Evolutionary conservation across 768 basidiomycete genomes (phyloP).

Genomic region (Ephemerocybe angulata): DNA sequence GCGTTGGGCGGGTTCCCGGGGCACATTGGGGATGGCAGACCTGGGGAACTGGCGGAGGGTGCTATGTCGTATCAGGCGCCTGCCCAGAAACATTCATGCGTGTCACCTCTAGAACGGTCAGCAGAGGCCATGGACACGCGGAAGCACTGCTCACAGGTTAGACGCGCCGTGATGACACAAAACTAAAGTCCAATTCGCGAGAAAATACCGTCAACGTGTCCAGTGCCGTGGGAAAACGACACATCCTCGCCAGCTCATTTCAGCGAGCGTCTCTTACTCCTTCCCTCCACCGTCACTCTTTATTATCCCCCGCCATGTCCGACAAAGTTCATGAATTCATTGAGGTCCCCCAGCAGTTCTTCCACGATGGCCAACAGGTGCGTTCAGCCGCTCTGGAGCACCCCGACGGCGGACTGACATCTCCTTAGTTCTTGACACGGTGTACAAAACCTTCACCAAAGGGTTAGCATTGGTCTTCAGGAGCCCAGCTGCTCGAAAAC

Average conservation of each 20-base stretch:
- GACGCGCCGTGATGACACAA: background rate
- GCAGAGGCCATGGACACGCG: conserved; percentile 7
- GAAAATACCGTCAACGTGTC: conserved; percentile 25
- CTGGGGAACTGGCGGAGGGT: conserved; percentile 19
- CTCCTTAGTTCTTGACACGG: conserved; percentile 83
- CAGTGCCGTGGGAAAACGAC: conserved; percentile 30
- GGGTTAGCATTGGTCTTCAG: no score
- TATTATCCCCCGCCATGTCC: conserved; percentile 58
- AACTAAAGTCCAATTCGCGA: background rate
- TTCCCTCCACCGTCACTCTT: conserved; percentile 16
- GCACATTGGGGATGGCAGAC: conserved; percentile 12
- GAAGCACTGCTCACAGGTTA: conserved; percentile 11
- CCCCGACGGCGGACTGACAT: conserved; percentile 7
- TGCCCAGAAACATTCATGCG: conserved; percentile 66
- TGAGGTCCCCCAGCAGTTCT: conserved; percentile 87
- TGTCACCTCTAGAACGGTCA: conserved; percentile 19
- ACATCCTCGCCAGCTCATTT: conserved; percentile 31
- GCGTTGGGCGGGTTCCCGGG: conserved; percentile 9
- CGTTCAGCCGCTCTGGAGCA: conserved; percentile 18
- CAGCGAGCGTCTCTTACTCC: background rate
- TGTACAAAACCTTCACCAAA: conserved; percentile 97
- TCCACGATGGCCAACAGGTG: conserved; percentile 92
- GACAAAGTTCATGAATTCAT: conserved; percentile 88
- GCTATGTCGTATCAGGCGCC: conserved; percentile 36
- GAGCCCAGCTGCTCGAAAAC: background rate